Percentiles rank a stretch among this genome's conserved stretches.
These are phyloP conservation scores for Ogataea parapolymorpha DNA, from an alignment of 805 yeast genomes.

Conservation along the genomic window DNA sequence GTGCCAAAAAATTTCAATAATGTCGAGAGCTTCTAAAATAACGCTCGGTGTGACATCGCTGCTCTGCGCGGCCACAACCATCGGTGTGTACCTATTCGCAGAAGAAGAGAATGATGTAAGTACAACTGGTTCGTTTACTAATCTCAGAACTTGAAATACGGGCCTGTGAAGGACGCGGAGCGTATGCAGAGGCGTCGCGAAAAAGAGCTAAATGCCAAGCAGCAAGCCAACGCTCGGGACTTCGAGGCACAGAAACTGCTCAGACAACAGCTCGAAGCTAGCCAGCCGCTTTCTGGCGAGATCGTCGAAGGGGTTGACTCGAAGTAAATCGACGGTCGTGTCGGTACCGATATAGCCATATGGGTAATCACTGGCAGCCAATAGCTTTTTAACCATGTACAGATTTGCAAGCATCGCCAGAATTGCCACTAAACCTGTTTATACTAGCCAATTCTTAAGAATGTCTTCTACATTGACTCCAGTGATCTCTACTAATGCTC, in stretches of 20 bases:
- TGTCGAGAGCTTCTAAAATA: slow-evolving; percentile 79
- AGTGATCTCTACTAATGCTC: slow-evolving; percentile 71
- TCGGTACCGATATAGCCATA: slow-evolving; percentile 2
- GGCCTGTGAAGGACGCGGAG: slow-evolving; percentile 80
- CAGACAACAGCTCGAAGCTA: slow-evolving; percentile 49
- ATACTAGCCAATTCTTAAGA: slow-evolving; percentile 22
- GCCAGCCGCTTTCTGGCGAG: slow-evolving; percentile 64
- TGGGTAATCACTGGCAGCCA: background rate
- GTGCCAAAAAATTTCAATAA: slow-evolving; percentile 25
- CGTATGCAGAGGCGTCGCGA: slow-evolving; percentile 47
- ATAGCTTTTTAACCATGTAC: slow-evolving; percentile 4
- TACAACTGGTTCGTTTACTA: slow-evolving; percentile 8
- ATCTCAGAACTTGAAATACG: slow-evolving; percentile 62
- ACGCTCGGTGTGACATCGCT: slow-evolving; percentile 61
- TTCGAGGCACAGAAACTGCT: slow-evolving; percentile 63
- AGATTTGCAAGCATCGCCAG: slow-evolving; percentile 5
- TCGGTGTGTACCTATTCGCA: slow-evolving; percentile 70
- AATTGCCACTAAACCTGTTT: slow-evolving; percentile 8
- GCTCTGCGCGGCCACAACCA: slow-evolving; percentile 55
- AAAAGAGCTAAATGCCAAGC: slow-evolving; percentile 35
- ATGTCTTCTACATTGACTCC: slow-evolving; percentile 38
- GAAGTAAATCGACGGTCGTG: slow-evolving; percentile 6
- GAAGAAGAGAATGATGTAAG: slow-evolving; percentile 60
- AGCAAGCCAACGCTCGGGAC: slow-evolving; percentile 57
- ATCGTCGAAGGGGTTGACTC: slow-evolving; percentile 40